Conservation (phyloP, 2,329 filamentous ascomycete genomes). For the Pseudogymnoascus sp. region DNA sequence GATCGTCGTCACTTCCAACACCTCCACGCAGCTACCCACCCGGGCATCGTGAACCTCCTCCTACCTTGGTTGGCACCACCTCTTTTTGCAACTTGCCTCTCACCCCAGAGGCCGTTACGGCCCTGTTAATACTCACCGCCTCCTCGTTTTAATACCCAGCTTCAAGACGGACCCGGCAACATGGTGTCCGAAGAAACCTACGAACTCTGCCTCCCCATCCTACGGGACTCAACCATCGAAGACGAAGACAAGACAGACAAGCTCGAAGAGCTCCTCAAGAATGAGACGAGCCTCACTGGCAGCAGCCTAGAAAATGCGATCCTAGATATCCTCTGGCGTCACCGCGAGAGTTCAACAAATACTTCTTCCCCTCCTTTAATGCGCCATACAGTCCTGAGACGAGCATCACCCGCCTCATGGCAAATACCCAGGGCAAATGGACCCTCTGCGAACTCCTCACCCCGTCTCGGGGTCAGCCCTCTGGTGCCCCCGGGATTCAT, state of each 20-base stretch:
- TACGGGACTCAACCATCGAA: constrained; percentile 73
- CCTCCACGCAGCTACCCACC: not conserved
- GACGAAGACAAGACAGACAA: constrained; percentile 95
- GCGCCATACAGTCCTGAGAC: constrained; percentile 80
- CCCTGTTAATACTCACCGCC: not conserved
- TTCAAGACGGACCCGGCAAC: constrained; percentile 10
- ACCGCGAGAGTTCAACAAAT: constrained; percentile 56
- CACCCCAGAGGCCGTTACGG: not conserved
- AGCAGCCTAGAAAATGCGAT: constrained; percentile 79
- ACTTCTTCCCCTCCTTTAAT: constrained; percentile 73
- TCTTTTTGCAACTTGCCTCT: not conserved
- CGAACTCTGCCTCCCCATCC: constrained; percentile 80
- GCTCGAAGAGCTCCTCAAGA: constrained; percentile 76
- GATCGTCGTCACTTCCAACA: not conserved
- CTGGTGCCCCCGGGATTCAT: constrained; percentile 77
- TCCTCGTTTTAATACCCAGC: not conserved
- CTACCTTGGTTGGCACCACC: not conserved
- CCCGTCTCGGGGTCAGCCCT: constrained; percentile 72
- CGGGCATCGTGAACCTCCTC: not conserved
- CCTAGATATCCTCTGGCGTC: constrained; percentile 83
- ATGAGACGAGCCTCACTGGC: constrained; percentile 67
- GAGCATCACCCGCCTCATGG: constrained; percentile 90
- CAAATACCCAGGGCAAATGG: constrained; percentile 61
- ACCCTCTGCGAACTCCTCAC: constrained; percentile 76
- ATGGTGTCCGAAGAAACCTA: constrained; percentile 94